phyloP scores from a whole-genome alignment of 1,284 basidiomycete genomes.

The Austroboletus rostrupii region DNA sequence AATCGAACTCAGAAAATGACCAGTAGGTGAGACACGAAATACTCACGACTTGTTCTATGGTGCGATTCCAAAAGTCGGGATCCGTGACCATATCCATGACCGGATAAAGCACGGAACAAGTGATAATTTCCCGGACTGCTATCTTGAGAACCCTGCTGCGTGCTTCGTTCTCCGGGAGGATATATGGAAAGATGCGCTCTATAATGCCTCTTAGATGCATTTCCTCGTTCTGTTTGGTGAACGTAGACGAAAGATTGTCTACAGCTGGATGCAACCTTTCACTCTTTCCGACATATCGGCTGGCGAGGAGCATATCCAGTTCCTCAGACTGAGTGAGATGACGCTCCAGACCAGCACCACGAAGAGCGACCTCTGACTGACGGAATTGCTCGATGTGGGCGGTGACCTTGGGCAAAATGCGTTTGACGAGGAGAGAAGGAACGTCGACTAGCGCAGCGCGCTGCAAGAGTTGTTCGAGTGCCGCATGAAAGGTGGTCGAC shows the following conservation, averaged over 20 bases:
- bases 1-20: constrained; percentile 3
- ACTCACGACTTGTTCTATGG: constrained; percentile 85
- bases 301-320: constrained; percentile 79
- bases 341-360: constrained; percentile 72
- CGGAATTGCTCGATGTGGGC: constrained; percentile 87
- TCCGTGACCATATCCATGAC: constrained; percentile 90
- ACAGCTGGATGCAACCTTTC: constrained; percentile 75
- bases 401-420: constrained; percentile 83
- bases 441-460: constrained; percentile 66
- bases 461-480: constrained; percentile 54
- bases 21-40: background rate
- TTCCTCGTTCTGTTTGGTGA: constrained; percentile 87
- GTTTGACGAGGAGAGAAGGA: constrained; percentile 74
- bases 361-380: constrained; percentile 82
- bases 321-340: constrained; percentile 82
- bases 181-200: constrained; percentile 62
- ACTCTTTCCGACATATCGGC: constrained; percentile 63
- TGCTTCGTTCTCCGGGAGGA: constrained; percentile 76
- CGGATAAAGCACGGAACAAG: constrained; percentile 80
- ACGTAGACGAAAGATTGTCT: constrained; percentile 80
- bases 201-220: constrained; percentile 73
- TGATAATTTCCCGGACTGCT: constrained; percentile 78
- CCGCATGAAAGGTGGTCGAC: constrained; percentile 69
- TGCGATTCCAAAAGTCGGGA: constrained; percentile 94
- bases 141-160: constrained; percentile 69